Percentiles rank a stretch among this genome's conserved stretches.
phyloP scores from a whole-genome alignment of 1,139 yeast genomes.

The Hansenula anomala region DNA sequence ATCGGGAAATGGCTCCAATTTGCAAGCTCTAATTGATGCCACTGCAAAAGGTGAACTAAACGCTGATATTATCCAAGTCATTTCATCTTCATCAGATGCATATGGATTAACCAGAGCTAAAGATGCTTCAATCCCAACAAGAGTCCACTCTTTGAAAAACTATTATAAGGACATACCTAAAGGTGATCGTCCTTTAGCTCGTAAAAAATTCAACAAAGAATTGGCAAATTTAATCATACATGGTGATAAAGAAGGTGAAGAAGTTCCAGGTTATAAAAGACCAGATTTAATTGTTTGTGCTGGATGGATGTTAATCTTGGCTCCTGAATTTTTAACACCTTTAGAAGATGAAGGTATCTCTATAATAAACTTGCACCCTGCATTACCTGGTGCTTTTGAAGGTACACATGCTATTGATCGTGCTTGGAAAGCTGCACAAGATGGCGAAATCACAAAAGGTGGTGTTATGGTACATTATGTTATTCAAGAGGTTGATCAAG shows the following conservation, averaged over 20 bases:
- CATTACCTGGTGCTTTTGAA: slow-evolving; percentile 94
- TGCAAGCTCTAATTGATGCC: slow-evolving; percentile 90
- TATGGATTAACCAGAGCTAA: slow-evolving; percentile 80
- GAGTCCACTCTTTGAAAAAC: slow-evolving; percentile 63
- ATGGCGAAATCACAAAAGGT: slow-evolving; percentile 68
- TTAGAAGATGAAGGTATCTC: slow-evolving; percentile 58
- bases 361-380: slow-evolving; percentile 92
- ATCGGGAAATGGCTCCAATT: slow-evolving; percentile 91
- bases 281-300: slow-evolving; percentile 95
- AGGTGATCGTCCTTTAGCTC: slow-evolving; percentile 49
- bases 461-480: slow-evolving; percentile 97
- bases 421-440: slow-evolving; percentile 93
- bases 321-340: slow-evolving; percentile 69
- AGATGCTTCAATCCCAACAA: slow-evolving; percentile 61
- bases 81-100: slow-evolving; percentile 80
- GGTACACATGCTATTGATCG: slow-evolving; percentile 96
- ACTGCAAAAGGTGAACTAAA: slow-evolving; percentile 31
- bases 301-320: slow-evolving; percentile 94
- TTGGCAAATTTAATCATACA: slow-evolving; percentile 62
- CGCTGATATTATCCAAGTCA: slow-evolving; percentile 55
- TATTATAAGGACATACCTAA: slow-evolving; percentile 75
- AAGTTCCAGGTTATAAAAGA: slow-evolving; percentile 29
- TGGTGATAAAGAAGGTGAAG: slow-evolving; percentile 35
- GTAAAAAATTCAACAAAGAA: slow-evolving; percentile 72
- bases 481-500: slow-evolving; percentile 90